A percentile compares a stretch with the other conserved stretches of the same genome.
These are phyloP conservation scores for Torulaspora pretoriensis DNA, from an alignment of 1,139 yeast species.

Conservation along the genomic window DNA sequence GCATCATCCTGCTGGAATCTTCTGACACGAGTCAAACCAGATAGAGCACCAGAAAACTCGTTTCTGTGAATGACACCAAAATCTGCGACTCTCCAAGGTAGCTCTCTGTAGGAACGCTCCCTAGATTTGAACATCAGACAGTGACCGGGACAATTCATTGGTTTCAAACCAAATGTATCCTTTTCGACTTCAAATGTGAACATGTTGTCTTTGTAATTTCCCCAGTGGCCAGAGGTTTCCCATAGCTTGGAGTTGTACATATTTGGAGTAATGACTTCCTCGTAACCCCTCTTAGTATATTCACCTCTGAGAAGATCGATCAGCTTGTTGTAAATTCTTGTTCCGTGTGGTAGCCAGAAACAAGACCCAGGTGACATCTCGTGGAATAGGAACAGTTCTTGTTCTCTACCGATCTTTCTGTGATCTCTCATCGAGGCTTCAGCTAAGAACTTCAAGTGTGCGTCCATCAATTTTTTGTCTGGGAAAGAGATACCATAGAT, in stretches of 20 bases:
- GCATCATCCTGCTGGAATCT: constrained; percentile 99
- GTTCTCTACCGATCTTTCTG: constrained; percentile 93
- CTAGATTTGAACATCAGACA: constrained; percentile 82
- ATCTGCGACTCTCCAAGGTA: constrained; percentile 96
- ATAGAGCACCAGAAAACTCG: constrained; percentile 85
- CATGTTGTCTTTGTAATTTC: constrained; percentile 93
- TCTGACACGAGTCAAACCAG: constrained; percentile 92
- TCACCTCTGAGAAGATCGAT: constrained; percentile 73
- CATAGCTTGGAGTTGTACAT: constrained; percentile 93
- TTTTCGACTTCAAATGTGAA: constrained; percentile 93
- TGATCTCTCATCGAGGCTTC: constrained; percentile 98
- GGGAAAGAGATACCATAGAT: constrained; percentile 98
- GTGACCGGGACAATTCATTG: constrained; percentile 99
- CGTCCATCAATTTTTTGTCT: constrained; percentile 94
- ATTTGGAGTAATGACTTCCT: constrained; percentile 96
- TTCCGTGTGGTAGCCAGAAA: constrained; percentile 98
- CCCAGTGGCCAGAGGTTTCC: constrained; percentile 99
- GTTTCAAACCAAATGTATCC: constrained; percentile 83
- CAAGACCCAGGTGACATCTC: constrained; percentile 97
- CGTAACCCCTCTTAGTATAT: constrained; percentile 88
- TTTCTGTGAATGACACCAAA: constrained; percentile 94
- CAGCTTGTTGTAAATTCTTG: constrained; percentile 87
- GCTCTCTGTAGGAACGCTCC: constrained; percentile 88
- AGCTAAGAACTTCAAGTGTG: constrained; percentile 87
- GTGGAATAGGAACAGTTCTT: constrained; percentile 90